Evolutionary conservation across 768 basidiomycete species (phyloP).

Genomic region (Tephrocybe sp.): DNA sequence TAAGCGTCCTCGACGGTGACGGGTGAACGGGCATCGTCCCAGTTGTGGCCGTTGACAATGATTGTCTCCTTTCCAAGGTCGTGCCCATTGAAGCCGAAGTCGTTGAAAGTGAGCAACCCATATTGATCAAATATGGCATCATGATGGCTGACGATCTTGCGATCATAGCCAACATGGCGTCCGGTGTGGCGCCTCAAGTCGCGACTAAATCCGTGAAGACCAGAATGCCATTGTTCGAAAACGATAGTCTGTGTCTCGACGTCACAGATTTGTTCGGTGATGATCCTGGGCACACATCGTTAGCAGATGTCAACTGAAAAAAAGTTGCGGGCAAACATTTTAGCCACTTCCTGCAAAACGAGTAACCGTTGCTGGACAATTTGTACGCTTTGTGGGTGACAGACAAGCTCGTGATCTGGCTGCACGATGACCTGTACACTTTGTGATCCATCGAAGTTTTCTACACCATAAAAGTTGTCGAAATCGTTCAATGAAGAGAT

Average conservation of each 20-base stretch:
- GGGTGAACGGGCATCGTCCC: slow-evolving; percentile 14
- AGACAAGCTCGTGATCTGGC: slow-evolving; percentile 36
- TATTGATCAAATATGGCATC: background rate
- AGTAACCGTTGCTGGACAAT: slow-evolving; percentile 46
- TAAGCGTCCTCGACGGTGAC: slow-evolving; percentile 32
- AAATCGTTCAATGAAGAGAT: slow-evolving; percentile 35
- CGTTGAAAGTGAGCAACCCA: background rate
- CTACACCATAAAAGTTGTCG: slow-evolving; percentile 44
- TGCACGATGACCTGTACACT: slow-evolving; percentile 33
- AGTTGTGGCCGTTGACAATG: background rate
- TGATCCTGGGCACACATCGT: slow-evolving; percentile 29
- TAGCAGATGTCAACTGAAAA: background rate
- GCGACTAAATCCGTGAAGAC: slow-evolving; percentile 30
- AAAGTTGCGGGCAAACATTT: slow-evolving; percentile 27
- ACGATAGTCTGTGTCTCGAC: background rate
- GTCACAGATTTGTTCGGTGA: slow-evolving; percentile 29
- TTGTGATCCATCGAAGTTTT: slow-evolving; percentile 39
- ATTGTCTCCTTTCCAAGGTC: background rate
- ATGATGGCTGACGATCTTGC: slow-evolving; percentile 32
- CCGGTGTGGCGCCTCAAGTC: slow-evolving; percentile 40
- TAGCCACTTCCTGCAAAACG: slow-evolving; percentile 45
- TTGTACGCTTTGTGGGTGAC: slow-evolving; percentile 32
- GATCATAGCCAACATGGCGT: slow-evolving; percentile 38
- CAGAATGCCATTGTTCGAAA: background rate
- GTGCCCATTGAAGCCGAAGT: background rate